Conservation (phyloP, 805 yeast genomes). For the Barnettozyma sp. region DNA sequence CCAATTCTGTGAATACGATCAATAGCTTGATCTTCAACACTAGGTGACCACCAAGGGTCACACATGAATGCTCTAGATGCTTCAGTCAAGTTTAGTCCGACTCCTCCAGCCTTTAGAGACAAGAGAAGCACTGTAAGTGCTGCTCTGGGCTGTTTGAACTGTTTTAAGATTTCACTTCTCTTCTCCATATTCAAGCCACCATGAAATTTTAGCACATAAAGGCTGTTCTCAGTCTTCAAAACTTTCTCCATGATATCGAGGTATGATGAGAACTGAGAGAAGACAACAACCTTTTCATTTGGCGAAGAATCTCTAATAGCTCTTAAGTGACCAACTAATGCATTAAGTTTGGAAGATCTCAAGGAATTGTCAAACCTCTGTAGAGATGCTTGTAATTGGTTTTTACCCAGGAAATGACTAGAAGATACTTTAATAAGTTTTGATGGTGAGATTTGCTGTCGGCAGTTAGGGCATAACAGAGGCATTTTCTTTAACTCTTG, state of each 20-base stretch:
- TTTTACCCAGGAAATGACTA: conserved; percentile 18
- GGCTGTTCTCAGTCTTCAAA: conserved; percentile 40
- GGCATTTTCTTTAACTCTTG: conserved; percentile 42
- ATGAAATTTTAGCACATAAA: conserved; percentile 65
- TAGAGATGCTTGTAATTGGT: too few species aligned
- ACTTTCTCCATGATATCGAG: conserved; percentile 68
- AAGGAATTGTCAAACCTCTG: conserved; percentile 24
- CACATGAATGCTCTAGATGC: conserved; percentile 83
- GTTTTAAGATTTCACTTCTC: conserved; percentile 52
- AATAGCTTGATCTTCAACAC: conserved; percentile 85
- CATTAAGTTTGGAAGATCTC: conserved; percentile 67
- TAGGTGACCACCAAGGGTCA: conserved; percentile 98
- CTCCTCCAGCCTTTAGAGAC: conserved; percentile 90
- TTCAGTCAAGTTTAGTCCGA: conserved; percentile 79
- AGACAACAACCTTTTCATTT: conserved; percentile 74
- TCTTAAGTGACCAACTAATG: conserved; percentile 54
- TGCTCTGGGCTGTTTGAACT: conserved; percentile 38
- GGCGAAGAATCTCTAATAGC: conserved; percentile 47
- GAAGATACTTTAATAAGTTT: conserved; percentile 29
- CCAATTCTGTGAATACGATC: conserved; percentile 91
- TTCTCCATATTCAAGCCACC: conserved; percentile 67
- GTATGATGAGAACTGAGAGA: conserved; percentile 84
- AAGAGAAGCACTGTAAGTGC: conserved; percentile 48
- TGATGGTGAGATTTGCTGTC: conserved; percentile 46
- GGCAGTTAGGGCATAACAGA: conserved; percentile 72